Percentiles rank a stretch among this genome's conserved stretches.
Evolutionary conservation across 1,139 yeast species (phyloP).

Genomic region (Petasospora fabianii): DNA sequence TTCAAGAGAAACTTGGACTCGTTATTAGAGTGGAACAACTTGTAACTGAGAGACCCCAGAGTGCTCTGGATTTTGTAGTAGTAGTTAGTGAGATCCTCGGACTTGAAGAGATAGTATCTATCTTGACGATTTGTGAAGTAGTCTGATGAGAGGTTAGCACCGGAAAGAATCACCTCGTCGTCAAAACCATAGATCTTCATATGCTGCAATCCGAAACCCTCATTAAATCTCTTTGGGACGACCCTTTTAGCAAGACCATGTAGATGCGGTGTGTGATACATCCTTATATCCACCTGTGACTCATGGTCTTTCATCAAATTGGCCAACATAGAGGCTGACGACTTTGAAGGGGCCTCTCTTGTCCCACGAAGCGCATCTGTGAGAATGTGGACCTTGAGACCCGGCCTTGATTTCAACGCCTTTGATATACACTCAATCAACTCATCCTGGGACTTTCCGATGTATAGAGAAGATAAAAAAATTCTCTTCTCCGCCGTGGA

Average conservation of each 20-base stretch:
- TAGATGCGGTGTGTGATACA: conserved; percentile 89
- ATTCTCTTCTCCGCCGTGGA: conserved; percentile 53
- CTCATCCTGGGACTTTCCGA: conserved; percentile 81
- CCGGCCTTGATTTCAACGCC: conserved; percentile 57
- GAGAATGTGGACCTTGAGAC: conserved; percentile 65
- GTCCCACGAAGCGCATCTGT: conserved; percentile 93
- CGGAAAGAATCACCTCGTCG: conserved; percentile 80
- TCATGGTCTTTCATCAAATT: conserved; percentile 66
- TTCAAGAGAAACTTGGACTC: conserved; percentile 51
- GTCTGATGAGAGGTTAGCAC: conserved; percentile 88
- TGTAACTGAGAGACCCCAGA: conserved; percentile 66
- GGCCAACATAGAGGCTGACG: conserved; percentile 74
- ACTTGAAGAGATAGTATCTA: conserved; percentile 73
- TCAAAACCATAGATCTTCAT: conserved; percentile 97
- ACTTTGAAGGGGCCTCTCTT: conserved; percentile 77
- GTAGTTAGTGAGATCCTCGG: conserved; percentile 59
- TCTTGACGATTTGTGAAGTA: conserved; percentile 97
- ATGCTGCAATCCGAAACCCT: conserved; percentile 91
- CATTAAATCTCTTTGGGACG: conserved; percentile 83
- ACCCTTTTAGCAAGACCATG: conserved; percentile 60
- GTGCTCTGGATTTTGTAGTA: conserved; percentile 67
- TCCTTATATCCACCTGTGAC: conserved; percentile 70
- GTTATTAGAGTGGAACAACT: conserved; percentile 44
- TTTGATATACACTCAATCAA: conserved; percentile 54
- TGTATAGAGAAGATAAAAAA: conserved; percentile 79